Base-by-base conservation (phyloP, 768 basidiomycete species). In the Auricularia cornea region DNA sequence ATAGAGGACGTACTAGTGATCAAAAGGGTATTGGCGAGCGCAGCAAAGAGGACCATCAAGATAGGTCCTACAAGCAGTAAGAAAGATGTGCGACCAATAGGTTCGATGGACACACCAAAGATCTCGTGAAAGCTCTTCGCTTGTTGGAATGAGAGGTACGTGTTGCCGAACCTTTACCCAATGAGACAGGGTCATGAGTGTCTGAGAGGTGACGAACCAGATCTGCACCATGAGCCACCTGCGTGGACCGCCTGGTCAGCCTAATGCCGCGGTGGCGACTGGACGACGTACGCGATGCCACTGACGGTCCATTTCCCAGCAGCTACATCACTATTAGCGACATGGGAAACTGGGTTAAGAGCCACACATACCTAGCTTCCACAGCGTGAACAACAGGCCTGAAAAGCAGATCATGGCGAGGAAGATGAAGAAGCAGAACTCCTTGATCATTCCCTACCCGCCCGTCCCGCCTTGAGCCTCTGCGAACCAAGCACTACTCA, bases 371-470 rank as follows among this genome's bases (percentile, higher is more conserved):
- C 54, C 54, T 6, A 57, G 54, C 6, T 75, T 78, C 72, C 79
- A 79, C 40, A 86, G 72, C 0, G 84, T 84, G 65, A 82, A 81
- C 8, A 83, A 76, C 26, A 93, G 74, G 4, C 92, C 92, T 8
- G 91, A 92, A 72, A 94, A 93, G 72, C 90, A 92, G 20, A 86
- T 83, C 2, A 81, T 79, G 8, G 89, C 90, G 59, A 91, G 88
- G 5, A 80, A 79, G 59, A 92, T 88, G 76, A 93, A 92, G 73
- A 89, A 86, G 10, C 87, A 72, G 68, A 90, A 92, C 66, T 92
- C 87, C 0, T 82, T 64, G 33, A 90, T 86, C 91, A 94, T 94
- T 8, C 86, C 90, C 8, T 88, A 86, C 33, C 93, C 75, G 3
- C 91, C 86, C 59, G 91, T 93, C 48, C 23, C 31, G 33, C 18